Evolutionary conservation across 768 basidiomycete genomes (phyloP).

Genomic region (Serendipita sp.): DNA sequence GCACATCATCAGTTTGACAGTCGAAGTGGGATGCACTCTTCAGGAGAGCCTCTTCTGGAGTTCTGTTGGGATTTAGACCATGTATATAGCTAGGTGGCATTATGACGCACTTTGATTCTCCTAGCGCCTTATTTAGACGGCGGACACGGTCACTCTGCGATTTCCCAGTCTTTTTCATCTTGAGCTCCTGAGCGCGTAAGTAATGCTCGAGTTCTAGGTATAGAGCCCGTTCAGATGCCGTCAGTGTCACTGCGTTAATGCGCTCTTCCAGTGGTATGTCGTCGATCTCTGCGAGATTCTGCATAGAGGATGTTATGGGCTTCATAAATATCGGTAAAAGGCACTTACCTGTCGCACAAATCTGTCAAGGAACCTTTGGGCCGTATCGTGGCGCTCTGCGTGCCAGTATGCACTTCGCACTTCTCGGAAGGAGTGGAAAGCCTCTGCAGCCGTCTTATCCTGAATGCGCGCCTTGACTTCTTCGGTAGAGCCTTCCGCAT

Average conservation of each 20-base stretch:
- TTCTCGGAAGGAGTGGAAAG: conserved; percentile 93
- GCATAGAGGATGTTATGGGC: conserved; percentile 12
- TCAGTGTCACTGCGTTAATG: conserved; percentile 46
- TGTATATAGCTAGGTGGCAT: not conserved
- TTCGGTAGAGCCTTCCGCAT: conserved; percentile 59
- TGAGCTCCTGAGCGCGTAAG: conserved; percentile 79
- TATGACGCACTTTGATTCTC: conserved; percentile 63
- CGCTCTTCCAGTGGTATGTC: conserved; percentile 72
- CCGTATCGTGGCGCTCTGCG: conserved; percentile 64
- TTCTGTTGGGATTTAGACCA: conserved; percentile 25
- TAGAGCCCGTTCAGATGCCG: conserved; percentile 86
- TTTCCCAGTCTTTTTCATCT: conserved; percentile 45
- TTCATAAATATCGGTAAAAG: not conserved
- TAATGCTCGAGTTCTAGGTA: conserved; percentile 92
- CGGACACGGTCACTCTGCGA: conserved; percentile 69
- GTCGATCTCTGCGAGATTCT: conserved; percentile 94
- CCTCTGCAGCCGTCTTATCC: conserved; percentile 80
- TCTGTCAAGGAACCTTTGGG: conserved; percentile 64
- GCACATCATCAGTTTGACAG: conserved; percentile 33
- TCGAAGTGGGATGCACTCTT: conserved; percentile 95
- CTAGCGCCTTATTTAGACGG: conserved; percentile 72
- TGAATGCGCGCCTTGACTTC: conserved; percentile 65
- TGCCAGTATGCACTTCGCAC: conserved; percentile 89
- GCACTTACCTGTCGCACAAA: conserved; percentile 67
- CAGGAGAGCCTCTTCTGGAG: conserved; percentile 81